Conservation (phyloP, 108 stramenopile species). For the Schizochytrium sp. region DNA sequence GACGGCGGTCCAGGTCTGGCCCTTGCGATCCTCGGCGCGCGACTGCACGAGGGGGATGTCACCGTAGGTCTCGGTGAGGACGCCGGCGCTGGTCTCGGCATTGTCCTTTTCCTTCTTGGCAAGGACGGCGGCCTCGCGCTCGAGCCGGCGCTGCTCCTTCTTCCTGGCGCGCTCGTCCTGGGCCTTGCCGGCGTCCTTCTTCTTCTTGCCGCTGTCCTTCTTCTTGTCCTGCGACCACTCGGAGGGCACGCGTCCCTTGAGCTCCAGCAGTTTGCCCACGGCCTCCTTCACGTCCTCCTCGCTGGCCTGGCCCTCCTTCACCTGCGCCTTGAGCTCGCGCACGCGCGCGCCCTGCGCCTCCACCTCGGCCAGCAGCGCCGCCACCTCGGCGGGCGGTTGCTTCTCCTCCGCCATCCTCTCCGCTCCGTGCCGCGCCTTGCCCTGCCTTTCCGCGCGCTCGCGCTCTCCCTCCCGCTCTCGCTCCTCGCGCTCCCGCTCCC, state of each 20-base stretch:
- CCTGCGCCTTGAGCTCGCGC: background rate
- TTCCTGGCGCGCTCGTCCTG: slow-evolving; percentile 50
- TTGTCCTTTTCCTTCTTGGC: slow-evolving; percentile 78
- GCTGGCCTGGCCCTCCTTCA: background rate
- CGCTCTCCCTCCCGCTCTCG: too few species aligned
- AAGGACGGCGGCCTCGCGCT: slow-evolving; percentile 39
- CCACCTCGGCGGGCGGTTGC: background rate
- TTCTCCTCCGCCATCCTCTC: background rate
- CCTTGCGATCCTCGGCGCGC: slow-evolving; percentile 31
- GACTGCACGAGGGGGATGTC: slow-evolving; percentile 76
- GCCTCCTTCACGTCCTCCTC: slow-evolving; percentile 15
- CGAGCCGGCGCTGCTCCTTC: slow-evolving; percentile 38
- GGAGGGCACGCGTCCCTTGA: background rate
- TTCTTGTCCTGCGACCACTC: slow-evolving; percentile 27
- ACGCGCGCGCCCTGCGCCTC: background rate
- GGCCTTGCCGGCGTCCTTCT: slow-evolving; percentile 9
- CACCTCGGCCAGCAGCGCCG: background rate
- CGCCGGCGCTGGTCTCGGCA: slow-evolving; percentile 59
- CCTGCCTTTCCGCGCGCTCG: too few species aligned
- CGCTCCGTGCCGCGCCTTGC: too few species aligned
- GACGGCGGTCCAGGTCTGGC: slow-evolving; percentile 65
- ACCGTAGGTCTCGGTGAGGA: slow-evolving; percentile 76
- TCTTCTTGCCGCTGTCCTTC: slow-evolving; percentile 31
- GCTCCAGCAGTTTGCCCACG: background rate
- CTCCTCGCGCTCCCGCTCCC: too few species aligned